These are phyloP conservation scores for Drechslerella coelobrocha DNA, from an alignment of 2,329 filamentous ascomycete genomes.

Conservation along the genomic window DNA sequence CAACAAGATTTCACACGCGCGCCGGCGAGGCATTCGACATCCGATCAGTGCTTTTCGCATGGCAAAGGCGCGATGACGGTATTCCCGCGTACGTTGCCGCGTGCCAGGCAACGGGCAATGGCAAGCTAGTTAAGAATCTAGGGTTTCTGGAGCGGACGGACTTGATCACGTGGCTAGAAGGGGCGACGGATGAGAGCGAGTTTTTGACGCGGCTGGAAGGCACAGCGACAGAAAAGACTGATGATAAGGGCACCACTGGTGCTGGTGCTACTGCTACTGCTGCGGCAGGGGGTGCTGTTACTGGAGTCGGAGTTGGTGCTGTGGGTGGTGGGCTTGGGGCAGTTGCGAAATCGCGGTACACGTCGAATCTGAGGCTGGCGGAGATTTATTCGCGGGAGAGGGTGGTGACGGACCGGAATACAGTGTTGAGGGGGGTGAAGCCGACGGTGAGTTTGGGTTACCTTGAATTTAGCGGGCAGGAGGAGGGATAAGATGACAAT, in stretches of 20 bases:
- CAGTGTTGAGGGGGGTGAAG: constrained; percentile 82
- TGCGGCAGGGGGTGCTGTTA: background rate
- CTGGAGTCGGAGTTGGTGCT: too few species aligned
- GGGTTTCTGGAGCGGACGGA: constrained; percentile 91
- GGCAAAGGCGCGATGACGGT: constrained; percentile 87
- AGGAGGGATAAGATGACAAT: background rate
- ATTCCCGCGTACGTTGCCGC: constrained; percentile 91
- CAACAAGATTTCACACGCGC: constrained; percentile 86
- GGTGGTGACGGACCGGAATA: constrained; percentile 91
- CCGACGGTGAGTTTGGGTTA: constrained; percentile 70
- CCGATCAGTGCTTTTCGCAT: constrained; percentile 94
- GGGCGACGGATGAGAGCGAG: constrained; percentile 86
- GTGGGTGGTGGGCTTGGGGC: constrained; percentile 32
- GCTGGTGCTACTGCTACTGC: background rate
- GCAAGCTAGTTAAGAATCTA: constrained; percentile 77
- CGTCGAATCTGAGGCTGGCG: constrained; percentile 74
- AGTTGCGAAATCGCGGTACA: constrained; percentile 41
- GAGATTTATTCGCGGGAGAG: constrained; percentile 92
- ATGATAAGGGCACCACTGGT: constrained; percentile 65
- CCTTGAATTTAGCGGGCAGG: constrained; percentile 9
- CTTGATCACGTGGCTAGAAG: constrained; percentile 90
- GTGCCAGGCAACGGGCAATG: constrained; percentile 68
- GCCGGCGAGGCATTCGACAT: constrained; percentile 76
- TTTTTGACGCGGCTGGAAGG: constrained; percentile 79
- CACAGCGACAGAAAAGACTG: constrained; percentile 64